Evolutionary conservation across 192 early-diverging fungal species (phyloP).

Genomic region (Pilobolus umbonatus): DNA sequence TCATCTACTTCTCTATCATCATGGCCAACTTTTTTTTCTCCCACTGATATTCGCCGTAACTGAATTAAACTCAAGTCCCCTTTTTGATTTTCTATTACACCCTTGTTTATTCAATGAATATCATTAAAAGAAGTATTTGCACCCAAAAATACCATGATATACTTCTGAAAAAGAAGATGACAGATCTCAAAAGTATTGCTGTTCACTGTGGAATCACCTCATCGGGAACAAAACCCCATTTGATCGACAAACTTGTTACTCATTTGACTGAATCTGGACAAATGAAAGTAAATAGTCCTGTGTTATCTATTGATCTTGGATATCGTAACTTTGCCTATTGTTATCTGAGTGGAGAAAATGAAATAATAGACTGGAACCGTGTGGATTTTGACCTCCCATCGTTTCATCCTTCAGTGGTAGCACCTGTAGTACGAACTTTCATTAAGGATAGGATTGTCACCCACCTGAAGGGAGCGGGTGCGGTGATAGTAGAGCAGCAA

Average conservation of each 20-base stretch:
- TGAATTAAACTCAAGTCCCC: neutral
- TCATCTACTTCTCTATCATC: too few relatives aligned
- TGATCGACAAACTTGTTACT: conserved; percentile 4
- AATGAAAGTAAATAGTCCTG: conserved; percentile 15
- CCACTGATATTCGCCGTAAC: neutral
- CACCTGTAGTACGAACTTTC: conserved; percentile 11
- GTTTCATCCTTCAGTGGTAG: conserved; percentile 12
- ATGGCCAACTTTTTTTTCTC: neutral
- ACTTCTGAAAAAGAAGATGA: conserved; percentile 12
- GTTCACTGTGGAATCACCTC: conserved; percentile 3
- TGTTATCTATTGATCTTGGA: conserved; percentile 47
- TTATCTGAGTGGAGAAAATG: conserved; percentile 25
- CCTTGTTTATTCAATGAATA: neutral
- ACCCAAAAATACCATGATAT: neutral
- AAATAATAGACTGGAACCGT: conserved; percentile 37
- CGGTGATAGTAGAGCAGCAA: conserved; percentile 39
- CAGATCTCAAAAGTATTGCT: conserved; percentile 8
- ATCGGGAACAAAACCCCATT: conserved; percentile 11
- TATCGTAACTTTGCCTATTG: conserved; percentile 50
- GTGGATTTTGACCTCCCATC: conserved; percentile 32
- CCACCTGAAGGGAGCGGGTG: conserved; percentile 1
- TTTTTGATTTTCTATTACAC: neutral
- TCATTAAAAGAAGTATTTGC: neutral
- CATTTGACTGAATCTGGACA: neutral
- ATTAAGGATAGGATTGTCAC: conserved; percentile 13